A percentile compares a stretch with the other conserved stretches of the same genome.
phyloP scores from a whole-genome alignment of 495 filamentous ascomycete species.

The Polyplosphaeria fusca region DNA sequence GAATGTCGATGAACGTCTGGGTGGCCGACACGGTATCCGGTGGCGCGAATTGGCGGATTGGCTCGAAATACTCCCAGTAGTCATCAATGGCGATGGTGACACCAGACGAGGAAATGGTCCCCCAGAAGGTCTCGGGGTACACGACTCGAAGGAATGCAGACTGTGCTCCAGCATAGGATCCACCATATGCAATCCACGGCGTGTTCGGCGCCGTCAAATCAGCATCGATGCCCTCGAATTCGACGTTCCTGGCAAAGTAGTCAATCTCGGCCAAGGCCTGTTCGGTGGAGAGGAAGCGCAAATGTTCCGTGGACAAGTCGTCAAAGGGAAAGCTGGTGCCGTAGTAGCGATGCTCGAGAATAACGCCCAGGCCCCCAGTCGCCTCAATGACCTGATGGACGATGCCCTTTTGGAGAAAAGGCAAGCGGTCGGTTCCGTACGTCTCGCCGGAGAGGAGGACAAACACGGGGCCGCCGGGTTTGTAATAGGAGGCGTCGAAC shows the following conservation, averaged over 20 bases:
- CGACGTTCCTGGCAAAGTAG: conserved; percentile 66
- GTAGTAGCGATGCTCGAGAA: conserved; percentile 57
- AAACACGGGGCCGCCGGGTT: conserved; percentile 68
- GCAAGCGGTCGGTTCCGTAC: conserved; percentile 52
- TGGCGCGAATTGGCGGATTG: conserved; percentile 57
- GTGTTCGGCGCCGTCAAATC: conserved; percentile 56
- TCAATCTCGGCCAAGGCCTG: conserved; percentile 70
- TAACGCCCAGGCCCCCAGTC: conserved; percentile 66
- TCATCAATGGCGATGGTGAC: conserved; percentile 66
- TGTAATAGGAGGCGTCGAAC: conserved; percentile 66
- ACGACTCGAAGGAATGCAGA: conserved; percentile 65
- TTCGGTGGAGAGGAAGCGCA: conserved; percentile 73
- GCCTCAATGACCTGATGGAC: conserved; percentile 58
- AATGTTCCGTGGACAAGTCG: conserved; percentile 53
- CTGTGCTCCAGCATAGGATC: conserved; percentile 71
- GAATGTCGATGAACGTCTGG: conserved; percentile 57
- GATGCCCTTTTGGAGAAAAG: conserved; percentile 68
- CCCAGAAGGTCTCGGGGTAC: conserved; percentile 68
- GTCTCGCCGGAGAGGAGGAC: conserved; percentile 68
- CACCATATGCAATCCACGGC: conserved; percentile 69
- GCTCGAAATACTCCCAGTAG: conserved; percentile 70
- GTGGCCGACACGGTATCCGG: conserved; percentile 53
- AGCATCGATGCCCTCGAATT: conserved; percentile 61
- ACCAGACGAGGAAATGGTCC: conserved; percentile 66
- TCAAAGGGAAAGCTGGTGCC: conserved; percentile 23